Base-by-base conservation (phyloP, 2,329 filamentous ascomycete species). In the Phoma sp. region DNA sequence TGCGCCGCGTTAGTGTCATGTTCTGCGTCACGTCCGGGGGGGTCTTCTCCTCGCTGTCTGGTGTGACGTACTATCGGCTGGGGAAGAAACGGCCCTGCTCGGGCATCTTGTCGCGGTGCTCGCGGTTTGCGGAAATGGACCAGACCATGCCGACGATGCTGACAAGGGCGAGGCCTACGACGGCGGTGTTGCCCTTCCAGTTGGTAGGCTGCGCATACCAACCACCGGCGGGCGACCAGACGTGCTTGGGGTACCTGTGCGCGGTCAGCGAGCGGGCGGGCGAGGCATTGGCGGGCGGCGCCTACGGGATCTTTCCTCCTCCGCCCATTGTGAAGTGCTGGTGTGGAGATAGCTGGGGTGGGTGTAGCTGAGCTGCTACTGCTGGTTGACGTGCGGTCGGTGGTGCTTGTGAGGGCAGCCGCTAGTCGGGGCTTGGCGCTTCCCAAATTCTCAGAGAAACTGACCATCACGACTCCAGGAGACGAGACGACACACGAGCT, bases 161-260 rank as follows among this genome's bases (percentile, higher is more conserved):
- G 63, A 88, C 63, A 46, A 95, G 80, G 51, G 89, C 83, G 42
- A 80, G 83, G 56, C 85, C 84, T 73, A 92, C 86, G 64, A 95
- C 82, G 50, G 88, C 83, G 4, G 95, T 99, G 82, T 99, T 99
- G 70, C 81, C 80, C 77, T 89, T 95, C 95, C 95, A 99, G 83
- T 99, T 99, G 65, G 85, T 82, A 48, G 95, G 95, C 76, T 96
- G 93, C 49, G 89, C 81, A 79, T 99, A 99, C 95, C 95, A 99
- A 79, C 95, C 95, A 84, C 95, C 95, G 63, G 93, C 83, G 59
- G 95, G 95, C 72, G 95, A 98, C 95, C 95, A 99, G 84, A 99
- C 91, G 83, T 99, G 93, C 84, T 96, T 97, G 77, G 92, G 93
- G 80, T 96, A 96, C 73, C 91, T 96, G 69, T n/a, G 42, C 38